Base-by-base conservation (phyloP, 2,329 filamentous ascomycete genomes). In the Coniochaeta sp. region DNA sequence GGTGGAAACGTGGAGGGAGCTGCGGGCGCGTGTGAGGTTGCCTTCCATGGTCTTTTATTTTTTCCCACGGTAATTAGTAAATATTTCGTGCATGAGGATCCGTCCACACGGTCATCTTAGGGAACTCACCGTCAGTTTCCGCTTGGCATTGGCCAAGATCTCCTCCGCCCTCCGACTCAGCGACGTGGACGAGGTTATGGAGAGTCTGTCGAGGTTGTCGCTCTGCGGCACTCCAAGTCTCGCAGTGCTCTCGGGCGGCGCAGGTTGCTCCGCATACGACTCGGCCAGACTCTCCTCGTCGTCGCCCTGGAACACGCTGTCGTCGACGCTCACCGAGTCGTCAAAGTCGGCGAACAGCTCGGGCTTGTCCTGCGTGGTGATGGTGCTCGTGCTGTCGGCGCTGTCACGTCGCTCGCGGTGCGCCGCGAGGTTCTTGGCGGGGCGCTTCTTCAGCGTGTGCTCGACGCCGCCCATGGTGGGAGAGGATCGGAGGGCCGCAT, bases 21-120 rank as follows among this genome's bases (percentile, higher is more conserved):
- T 91, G 7, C 89, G 88, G 44, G 87, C 93, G 62, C 91, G 88
- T 60, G 83, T 88, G 22, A 97, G 79, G 67, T 97, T 97, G 40
- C 89, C 91, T 74, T 97, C 93, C 92, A 97, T 96, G 34, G 90
- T 89, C 91, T 96, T 71, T 24, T 96, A 32, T 90, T 89, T 91
- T 96, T 71, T 24, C 30, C 10, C 17, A 8, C 57, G 59, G 40
- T 32, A 19, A 26, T 60, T 28, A 62, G 57, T 28, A 36, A 19
- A 22, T 17, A 3, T 24, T 36, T 26, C n/a, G 5, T 9, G n/a
- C 8, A 26, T 14, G 14, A 3, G 32, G 32, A 40, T 22, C 28
- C n/a, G 8, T 38, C 7, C n/a, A n/a, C n/a, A 26, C 14, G 12
- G 30, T 17, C 8, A 36, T 10, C 22, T 8, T 26, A 34, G 17